Evolutionary conservation across 768 basidiomycete genomes (phyloP).

Genomic region (Phylloporus sp.): DNA sequence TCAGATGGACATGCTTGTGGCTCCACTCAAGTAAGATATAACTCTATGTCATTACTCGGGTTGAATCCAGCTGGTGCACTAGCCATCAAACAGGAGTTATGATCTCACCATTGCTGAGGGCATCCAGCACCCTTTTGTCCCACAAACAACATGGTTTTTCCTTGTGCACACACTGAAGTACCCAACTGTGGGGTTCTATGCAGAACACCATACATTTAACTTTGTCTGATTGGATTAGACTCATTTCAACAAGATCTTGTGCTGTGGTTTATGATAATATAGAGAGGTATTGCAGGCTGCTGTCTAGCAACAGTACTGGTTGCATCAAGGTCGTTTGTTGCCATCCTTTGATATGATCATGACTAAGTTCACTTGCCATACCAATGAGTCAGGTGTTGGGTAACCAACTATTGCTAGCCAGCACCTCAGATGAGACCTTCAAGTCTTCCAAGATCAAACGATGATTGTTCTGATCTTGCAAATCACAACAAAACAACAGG

Average conservation of each 20-base stretch:
- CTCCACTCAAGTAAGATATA: too few species aligned
- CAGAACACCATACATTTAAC: constrained; percentile 54
- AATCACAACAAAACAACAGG: not conserved
- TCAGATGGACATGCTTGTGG: too few species aligned
- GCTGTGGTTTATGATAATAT: constrained; percentile 50
- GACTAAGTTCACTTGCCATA: not conserved
- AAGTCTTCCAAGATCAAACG: too few species aligned
- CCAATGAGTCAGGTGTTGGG: not conserved
- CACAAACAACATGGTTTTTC: constrained; percentile 59
- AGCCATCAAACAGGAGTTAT: too few species aligned
- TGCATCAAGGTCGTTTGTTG: constrained; percentile 30
- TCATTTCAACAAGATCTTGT: constrained; percentile 56
- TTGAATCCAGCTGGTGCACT: too few species aligned
- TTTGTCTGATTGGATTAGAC: constrained; percentile 44
- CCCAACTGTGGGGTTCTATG: constrained; percentile 60
- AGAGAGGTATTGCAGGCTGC: constrained; percentile 60
- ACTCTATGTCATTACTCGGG: too few species aligned
- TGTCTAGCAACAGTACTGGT: constrained; percentile 56
- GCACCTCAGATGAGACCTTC: too few species aligned
- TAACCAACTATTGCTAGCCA: not conserved
- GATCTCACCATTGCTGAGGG: constrained; percentile 56
- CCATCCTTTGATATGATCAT: constrained; percentile 6
- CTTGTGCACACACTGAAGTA: constrained; percentile 57
- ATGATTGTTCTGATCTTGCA: too few species aligned
- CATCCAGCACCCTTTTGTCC: constrained; percentile 68